phyloP scores from a whole-genome alignment of 2,329 filamentous ascomycete species.

The Dryadomyces quercivorus region DNA sequence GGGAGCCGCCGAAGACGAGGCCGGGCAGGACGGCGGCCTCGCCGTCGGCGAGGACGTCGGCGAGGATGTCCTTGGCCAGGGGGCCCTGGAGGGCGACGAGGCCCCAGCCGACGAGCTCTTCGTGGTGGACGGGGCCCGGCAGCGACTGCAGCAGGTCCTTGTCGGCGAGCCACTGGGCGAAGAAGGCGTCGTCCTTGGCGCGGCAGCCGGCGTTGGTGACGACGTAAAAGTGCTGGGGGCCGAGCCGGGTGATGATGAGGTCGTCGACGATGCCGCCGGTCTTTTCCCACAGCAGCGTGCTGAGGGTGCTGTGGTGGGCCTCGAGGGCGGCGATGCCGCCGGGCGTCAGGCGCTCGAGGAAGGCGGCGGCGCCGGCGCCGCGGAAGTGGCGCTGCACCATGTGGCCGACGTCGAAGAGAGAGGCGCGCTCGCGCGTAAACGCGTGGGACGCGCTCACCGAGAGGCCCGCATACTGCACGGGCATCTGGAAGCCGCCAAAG shows the following conservation, averaged over 20 bases:
- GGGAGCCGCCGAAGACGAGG: constrained; percentile 73
- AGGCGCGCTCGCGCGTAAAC: constrained; percentile 79
- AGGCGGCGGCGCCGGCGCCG: constrained; percentile 66
- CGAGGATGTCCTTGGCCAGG: constrained; percentile 56
- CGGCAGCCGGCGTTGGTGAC: constrained; percentile 92
- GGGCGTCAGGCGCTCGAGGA: constrained; percentile 78
- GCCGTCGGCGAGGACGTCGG: constrained; percentile 43
- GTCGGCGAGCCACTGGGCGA: constrained; percentile 56
- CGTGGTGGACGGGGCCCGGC: constrained; percentile 16
- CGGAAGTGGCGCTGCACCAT: constrained; percentile 88
- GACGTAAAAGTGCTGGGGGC: constrained; percentile 67
- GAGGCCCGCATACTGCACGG: constrained; percentile 70
- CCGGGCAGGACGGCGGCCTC: constrained; percentile 43
- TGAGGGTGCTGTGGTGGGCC: constrained; percentile 64
- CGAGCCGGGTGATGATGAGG: constrained; percentile 76
- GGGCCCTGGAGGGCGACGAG: constrained; percentile 88
- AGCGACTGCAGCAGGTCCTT: constrained; percentile 21
- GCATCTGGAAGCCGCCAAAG: constrained; percentile 91
- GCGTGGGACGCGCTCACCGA: constrained; percentile 75
- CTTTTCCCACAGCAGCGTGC: constrained; percentile 64
- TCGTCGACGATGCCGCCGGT: constrained; percentile 93
- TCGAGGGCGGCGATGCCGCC: constrained; percentile 53
- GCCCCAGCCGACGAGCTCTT: constrained; percentile 56
- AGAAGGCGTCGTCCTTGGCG: constrained; percentile 73
- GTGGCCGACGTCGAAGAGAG: constrained; percentile 90